These are phyloP conservation scores for Daedaleopsis nitida DNA, from an alignment of 768 basidiomycete genomes.

Conservation along the genomic window DNA sequence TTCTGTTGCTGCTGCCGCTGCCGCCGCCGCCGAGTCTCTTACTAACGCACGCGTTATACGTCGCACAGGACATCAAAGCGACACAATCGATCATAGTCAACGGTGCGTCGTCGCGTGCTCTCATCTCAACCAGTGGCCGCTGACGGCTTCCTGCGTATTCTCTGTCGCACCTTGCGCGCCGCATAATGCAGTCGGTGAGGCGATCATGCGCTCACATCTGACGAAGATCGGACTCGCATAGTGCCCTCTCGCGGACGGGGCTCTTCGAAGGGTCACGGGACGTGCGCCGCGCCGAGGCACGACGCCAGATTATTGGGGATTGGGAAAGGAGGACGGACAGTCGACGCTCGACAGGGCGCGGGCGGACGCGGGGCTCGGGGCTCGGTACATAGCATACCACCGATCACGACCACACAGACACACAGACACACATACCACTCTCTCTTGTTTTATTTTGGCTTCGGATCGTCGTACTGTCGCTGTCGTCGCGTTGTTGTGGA, in stretches of 20 bases:
- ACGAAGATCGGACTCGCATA: slow-evolving; percentile 31
- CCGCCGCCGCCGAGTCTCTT: not conserved
- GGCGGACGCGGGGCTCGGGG: no score
- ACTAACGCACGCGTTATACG: not conserved
- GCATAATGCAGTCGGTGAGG: slow-evolving; percentile 29
- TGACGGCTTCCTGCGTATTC: not conserved
- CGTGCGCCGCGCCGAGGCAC: no score
- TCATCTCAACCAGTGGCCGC: not conserved
- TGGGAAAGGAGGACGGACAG: no score
- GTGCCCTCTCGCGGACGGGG: not conserved
- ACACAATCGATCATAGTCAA: slow-evolving; percentile 84
- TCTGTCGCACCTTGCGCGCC: slow-evolving; percentile 2
- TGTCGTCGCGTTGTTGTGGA: no score
- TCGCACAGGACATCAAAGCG: slow-evolving; percentile 71
- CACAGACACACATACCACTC: no score
- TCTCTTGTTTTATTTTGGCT: no score
- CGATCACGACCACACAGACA: no score
- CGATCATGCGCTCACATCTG: slow-evolving; percentile 33
- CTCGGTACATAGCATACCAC: no score
- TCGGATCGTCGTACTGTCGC: no score
- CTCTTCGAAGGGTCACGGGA: no score
- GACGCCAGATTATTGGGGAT: no score
- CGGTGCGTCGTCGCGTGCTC: slow-evolving; percentile 44
- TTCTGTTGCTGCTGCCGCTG: not conserved
- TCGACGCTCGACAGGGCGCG: no score